Base-by-base conservation (phyloP, 352 stramenopile genomes). In the Phytopythium montanum region DNA sequence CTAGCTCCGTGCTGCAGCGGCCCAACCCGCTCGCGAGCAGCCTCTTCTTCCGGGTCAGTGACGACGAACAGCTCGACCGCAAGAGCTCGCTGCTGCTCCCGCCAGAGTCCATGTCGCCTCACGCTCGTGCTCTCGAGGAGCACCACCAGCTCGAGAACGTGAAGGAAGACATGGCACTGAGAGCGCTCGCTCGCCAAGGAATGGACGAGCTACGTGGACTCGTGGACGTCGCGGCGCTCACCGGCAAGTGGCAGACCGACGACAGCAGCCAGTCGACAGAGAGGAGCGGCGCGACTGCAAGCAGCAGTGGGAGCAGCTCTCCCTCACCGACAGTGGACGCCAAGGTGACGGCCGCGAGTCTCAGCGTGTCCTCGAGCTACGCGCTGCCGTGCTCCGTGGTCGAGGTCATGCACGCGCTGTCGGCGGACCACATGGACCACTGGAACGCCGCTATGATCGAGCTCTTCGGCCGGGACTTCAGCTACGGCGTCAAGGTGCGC, bases 381-480 rank as follows among this genome's bases (percentile, higher is more conserved):
- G 53, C 65, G 29, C 23, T 73, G 29, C 57, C 62, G 14, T 70
- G 66, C 54, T 70, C 58, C 6, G 59, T 58, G 21, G 42, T 59
- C 42, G 66, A 73, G 50, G 16, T 73, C 42, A 56, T 52, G 2
- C 44, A 62, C 21, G 59, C 64, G 28, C 36, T 73, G 10, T 69
- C 62, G 16, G 36, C 42, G 26, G 59, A 60, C 25, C 46, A 70
- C 54, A 58, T 64, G 25, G 66, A 73, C 50, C 57, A 61, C 41
- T 70, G 64, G 56, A 73, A 73, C 57, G 62, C 66, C 21, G 68
- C 57, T 29, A 73, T 73, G 66, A 26, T 73, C 29, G 62, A 66
- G 36, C 46, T 73, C 28, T 62, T 64, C 23, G 66, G 66, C 6
- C 9, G 36, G 0, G 38, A 61, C 21, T 73, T 53, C 49, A 54